A percentile compares a stretch with the other conserved stretches of the same genome.
Evolutionary conservation across 2,329 filamentous ascomycete genomes (phyloP).

Genomic region (Colletotrichum viniferum): DNA sequence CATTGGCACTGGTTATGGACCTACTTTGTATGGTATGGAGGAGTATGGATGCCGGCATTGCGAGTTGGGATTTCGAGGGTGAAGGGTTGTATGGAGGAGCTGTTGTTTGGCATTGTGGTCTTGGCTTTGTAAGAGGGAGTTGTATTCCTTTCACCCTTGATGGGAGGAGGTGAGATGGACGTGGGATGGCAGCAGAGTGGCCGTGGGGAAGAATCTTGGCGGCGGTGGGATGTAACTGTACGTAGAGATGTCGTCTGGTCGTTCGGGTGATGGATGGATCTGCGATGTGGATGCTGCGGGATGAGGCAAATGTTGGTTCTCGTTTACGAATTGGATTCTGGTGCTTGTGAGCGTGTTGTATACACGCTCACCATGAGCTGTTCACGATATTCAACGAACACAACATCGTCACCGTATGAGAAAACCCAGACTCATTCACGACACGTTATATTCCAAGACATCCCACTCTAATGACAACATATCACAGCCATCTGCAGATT

Average conservation of each 20-base stretch:
- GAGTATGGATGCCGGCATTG: background rate
- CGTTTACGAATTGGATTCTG: background rate
- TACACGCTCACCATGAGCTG: background rate
- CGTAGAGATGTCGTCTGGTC: background rate
- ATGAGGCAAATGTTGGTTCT: background rate
- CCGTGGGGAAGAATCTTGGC: background rate
- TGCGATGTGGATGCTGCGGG: background rate
- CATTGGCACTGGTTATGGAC: background rate
- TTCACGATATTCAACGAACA: background rate
- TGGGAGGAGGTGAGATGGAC: background rate
- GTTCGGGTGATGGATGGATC: background rate
- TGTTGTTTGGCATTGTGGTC: background rate
- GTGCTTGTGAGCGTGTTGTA: background rate
- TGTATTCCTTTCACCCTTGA: background rate
- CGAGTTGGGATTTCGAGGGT: background rate
- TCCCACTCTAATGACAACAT: background rate
- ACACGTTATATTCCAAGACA: background rate
- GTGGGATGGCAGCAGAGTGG: background rate
- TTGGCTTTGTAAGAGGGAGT: background rate
- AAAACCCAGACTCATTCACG: rapidly evolving
- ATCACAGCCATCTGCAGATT: background rate
- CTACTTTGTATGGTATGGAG: background rate
- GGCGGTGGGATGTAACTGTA: background rate
- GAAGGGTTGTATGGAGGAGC: background rate
- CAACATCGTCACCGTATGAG: background rate